These are phyloP conservation scores for Liriodendron chinense DNA, from an alignment of 164 flowering plant species.

Conservation along the genomic window DNA sequence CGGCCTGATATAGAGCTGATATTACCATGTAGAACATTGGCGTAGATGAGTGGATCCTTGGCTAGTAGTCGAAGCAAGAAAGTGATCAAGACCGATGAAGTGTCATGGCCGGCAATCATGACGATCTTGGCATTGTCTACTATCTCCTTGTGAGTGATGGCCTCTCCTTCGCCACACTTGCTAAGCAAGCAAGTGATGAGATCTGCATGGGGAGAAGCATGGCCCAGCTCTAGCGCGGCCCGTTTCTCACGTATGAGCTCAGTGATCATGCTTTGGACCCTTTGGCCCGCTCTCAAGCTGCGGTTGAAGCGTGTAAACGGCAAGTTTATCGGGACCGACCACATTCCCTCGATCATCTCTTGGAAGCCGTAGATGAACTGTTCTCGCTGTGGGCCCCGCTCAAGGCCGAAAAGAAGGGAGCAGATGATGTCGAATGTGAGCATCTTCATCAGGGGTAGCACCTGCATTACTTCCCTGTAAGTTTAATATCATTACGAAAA, in stretches of 20 bases:
- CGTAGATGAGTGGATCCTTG: slow-evolving; percentile 34
- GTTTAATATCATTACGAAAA: no score
- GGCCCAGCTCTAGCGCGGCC: slow-evolving; percentile 23
- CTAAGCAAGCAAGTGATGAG: slow-evolving; percentile 57
- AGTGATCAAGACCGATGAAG: slow-evolving; percentile 46
- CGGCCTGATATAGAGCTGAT: no score
- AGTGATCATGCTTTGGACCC: slow-evolving; percentile 25
- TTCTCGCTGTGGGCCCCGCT: slow-evolving; percentile 38
- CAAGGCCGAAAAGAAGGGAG: slow-evolving; percentile 51
- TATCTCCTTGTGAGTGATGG: slow-evolving; percentile 44
- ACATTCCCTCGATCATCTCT: slow-evolving; percentile 48
- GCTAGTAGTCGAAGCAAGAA: slow-evolving; percentile 44
- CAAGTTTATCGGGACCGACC: slow-evolving; percentile 62
- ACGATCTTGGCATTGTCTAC: slow-evolving; percentile 44
- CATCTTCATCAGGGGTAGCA: slow-evolving; percentile 57
- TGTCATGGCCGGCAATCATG: slow-evolving; percentile 67
- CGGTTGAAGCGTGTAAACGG: slow-evolving; percentile 63
- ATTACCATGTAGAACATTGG: slow-evolving; percentile 22
- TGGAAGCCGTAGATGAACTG: slow-evolving; percentile 30
- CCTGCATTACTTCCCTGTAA: slow-evolving; percentile 23
- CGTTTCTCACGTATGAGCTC: slow-evolving; percentile 40
- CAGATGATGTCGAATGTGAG: slow-evolving; percentile 65
- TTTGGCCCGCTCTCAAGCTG: slow-evolving; percentile 46
- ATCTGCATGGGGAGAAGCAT: slow-evolving; percentile 41
- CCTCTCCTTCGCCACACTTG: slow-evolving; percentile 13